A percentile compares a stretch with the other conserved stretches of the same genome.
Evolutionary conservation across 768 basidiomycete genomes (phyloP).

Genomic region (Lentinus tigrinus): DNA sequence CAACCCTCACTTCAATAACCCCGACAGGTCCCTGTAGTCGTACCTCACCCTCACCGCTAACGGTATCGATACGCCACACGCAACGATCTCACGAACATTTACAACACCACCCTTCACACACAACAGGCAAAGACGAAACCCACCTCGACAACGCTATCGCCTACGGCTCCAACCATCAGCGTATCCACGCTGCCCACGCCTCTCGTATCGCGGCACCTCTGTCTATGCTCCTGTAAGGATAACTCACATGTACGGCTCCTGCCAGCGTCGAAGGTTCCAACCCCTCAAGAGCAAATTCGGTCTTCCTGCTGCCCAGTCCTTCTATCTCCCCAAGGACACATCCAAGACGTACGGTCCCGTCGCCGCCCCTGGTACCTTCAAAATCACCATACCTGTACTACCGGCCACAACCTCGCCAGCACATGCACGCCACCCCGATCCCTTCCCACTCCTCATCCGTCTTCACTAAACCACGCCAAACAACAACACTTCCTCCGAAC

Average conservation of each 20-base stretch:
- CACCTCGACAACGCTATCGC: slow-evolving; percentile 90
- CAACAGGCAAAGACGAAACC: slow-evolving; percentile 79
- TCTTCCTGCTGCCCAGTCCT: slow-evolving; percentile 75
- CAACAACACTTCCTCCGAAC: no score
- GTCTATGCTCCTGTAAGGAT: background rate
- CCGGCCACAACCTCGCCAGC: no score
- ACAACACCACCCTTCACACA: slow-evolving; percentile 75
- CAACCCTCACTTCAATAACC: slow-evolving; percentile 79
- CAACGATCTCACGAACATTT: slow-evolving; percentile 77
- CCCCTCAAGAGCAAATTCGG: slow-evolving; percentile 82
- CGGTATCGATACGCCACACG: background rate
- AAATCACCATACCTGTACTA: no score
- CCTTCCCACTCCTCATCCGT: no score
- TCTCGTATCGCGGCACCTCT: slow-evolving; percentile 58
- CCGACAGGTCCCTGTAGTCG: slow-evolving; percentile 54
- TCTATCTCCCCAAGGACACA: slow-evolving; percentile 73
- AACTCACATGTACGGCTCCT: background rate
- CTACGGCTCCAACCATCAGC: slow-evolving; percentile 89
- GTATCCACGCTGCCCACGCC: slow-evolving; percentile 93
- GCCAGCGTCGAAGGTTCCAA: slow-evolving; percentile 81
- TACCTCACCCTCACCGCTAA: background rate
- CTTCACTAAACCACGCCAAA: no score
- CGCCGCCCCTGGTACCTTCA: slow-evolving; percentile 75
- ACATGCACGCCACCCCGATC: no score
- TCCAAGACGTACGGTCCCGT: slow-evolving; percentile 66